These are phyloP conservation scores for Bidens hawaiensis DNA, from an alignment of 140 eudicot genomes.

Conservation along the genomic window DNA sequence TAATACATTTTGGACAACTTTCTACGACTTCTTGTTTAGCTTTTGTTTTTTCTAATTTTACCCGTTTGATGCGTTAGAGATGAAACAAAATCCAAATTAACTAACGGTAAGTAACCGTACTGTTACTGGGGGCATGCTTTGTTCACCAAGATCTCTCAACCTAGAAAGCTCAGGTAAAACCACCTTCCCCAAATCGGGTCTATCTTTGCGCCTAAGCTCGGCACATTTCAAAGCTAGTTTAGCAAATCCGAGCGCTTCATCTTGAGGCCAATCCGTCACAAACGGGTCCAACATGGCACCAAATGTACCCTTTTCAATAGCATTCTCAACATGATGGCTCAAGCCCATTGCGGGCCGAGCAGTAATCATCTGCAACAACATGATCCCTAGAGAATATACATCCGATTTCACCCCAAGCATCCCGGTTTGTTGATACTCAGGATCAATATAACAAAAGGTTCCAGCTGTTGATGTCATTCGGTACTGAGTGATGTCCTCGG, in stretches of 20 bases:
- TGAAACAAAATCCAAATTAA: neutral
- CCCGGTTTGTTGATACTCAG: conserved; percentile 62
- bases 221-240: conserved; percentile 44
- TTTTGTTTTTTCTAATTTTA: neutral
- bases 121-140: conserved; percentile 18
- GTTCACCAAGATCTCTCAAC: conserved; percentile 41
- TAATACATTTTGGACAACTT: neutral
- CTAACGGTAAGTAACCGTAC: neutral
- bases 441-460: conserved; percentile 60
- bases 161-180: conserved; percentile 47
- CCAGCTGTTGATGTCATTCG: conserved; percentile 58
- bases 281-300: conserved; percentile 35
- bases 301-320: conserved; percentile 40
- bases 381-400: conserved; percentile 50
- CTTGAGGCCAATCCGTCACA: conserved; percentile 48
- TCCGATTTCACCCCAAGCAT: conserved; percentile 62
- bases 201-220: conserved; percentile 55
- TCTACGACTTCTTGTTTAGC: neutral
- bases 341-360: conserved; percentile 54
- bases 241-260: conserved; percentile 41
- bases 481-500: conserved; percentile 45
- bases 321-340: conserved; percentile 34
- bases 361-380: conserved; percentile 48
- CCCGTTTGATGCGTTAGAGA: neutral
- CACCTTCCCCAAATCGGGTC: conserved; percentile 50